Evolutionary conservation across 805 yeast genomes (phyloP).

Genomic region (Spathaspora boniae): DNA sequence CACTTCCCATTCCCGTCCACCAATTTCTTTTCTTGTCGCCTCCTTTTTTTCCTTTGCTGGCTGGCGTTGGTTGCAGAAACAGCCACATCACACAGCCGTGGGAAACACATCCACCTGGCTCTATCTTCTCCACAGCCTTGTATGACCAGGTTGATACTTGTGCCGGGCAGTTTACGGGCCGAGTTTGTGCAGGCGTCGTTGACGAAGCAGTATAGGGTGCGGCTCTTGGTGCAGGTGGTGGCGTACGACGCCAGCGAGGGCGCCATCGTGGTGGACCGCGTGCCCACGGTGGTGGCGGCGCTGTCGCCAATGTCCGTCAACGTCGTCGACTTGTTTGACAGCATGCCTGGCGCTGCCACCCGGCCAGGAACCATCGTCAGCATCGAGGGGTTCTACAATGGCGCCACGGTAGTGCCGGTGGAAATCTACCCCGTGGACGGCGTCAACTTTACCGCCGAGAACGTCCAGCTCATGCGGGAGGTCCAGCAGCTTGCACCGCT

Average conservation of each 20-base stretch:
- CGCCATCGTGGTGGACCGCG: conserved; percentile 11
- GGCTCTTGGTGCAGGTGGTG: conserved; percentile 29
- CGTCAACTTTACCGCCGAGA: conserved; percentile 4
- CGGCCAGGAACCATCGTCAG: conserved; percentile 25
- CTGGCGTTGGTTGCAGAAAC: too few species aligned
- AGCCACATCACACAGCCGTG: too few species aligned
- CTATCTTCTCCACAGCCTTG: background rate
- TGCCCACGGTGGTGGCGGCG: conserved; percentile 5
- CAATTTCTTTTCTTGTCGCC: background rate
- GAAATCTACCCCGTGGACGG: conserved; percentile 19
- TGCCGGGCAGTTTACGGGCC: conserved; percentile 20
- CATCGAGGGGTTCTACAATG: conserved; percentile 30
- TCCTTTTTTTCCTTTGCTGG: background rate
- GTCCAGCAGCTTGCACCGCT: too few species aligned
- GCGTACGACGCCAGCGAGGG: conserved; percentile 14
- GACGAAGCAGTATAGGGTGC: conserved; percentile 16
- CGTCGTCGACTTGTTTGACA: conserved; percentile 10
- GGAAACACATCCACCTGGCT: too few species aligned
- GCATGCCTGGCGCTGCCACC: conserved; percentile 4
- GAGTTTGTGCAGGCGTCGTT: conserved; percentile 23
- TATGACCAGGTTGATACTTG: conserved; percentile 30
- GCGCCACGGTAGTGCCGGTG: conserved; percentile 18
- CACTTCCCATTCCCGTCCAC: conserved; percentile 2
- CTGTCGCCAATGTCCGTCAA: conserved; percentile 1
- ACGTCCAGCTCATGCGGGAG: too few species aligned